These are phyloP conservation scores for Fusarium sp. DNA, from an alignment of 2,329 filamentous ascomycete genomes.

Conservation along the genomic window DNA sequence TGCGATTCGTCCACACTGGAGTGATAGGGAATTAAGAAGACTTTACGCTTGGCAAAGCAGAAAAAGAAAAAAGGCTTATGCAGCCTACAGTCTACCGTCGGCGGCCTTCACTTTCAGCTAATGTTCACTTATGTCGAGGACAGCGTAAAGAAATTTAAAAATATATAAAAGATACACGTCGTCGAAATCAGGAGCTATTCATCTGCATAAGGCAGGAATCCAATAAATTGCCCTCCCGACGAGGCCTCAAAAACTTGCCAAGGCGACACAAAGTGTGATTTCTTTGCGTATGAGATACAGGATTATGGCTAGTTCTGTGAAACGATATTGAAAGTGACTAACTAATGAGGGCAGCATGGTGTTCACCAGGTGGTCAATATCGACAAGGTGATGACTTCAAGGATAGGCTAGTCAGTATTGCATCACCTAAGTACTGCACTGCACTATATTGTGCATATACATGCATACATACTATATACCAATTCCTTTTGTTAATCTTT, in stretches of 20 bases:
- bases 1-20: conserved; percentile 22
- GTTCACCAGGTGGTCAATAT: too few species aligned
- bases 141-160: not conserved
- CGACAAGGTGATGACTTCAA: too few species aligned
- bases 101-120: conserved; percentile 3
- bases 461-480: too few species aligned
- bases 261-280: too few species aligned
- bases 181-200: not conserved
- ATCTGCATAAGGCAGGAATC: not conserved
- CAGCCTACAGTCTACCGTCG: conserved; percentile 9
- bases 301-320: too few species aligned
- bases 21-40: conserved; percentile 13
- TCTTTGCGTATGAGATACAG: too few species aligned
- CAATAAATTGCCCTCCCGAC: not conserved
- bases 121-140: not conserved
- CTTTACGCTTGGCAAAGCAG: conserved; percentile 23
- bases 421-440: too few species aligned
- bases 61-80: not conserved
- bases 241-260: too few species aligned
- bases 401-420: too few species aligned
- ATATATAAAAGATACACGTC: conserved; percentile 9
- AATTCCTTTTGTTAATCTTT: not conserved
- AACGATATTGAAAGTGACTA: too few species aligned
- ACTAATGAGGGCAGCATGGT: too few species aligned
- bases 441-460: too few species aligned